A percentile compares a stretch with the other conserved stretches of the same genome.
phyloP scores from a whole-genome alignment of 148 eudicot species.

The Tetragonia tetragonoides region DNA sequence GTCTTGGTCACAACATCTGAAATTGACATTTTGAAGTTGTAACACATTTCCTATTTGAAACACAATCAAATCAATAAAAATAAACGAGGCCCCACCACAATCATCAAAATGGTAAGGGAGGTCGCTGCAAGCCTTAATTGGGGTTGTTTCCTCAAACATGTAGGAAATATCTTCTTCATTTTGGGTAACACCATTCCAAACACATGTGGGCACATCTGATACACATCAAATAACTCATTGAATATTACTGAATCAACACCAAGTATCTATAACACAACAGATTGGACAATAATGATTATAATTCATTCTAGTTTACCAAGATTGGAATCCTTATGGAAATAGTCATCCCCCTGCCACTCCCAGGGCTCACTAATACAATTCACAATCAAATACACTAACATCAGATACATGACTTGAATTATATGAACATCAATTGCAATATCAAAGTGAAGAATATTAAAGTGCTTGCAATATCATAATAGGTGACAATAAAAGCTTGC shows the following conservation, averaged over 20 bases:
- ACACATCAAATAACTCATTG: slow-evolving; percentile 1
- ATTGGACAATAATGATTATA: background rate
- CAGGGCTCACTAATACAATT: slow-evolving; percentile 39
- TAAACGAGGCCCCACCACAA: slow-evolving; percentile 32
- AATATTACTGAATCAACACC: background rate
- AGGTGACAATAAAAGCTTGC: background rate
- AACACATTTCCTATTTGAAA: slow-evolving; percentile 13
- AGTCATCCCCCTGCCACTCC: slow-evolving; percentile 56
- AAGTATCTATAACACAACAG: background rate
- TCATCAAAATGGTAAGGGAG: slow-evolving; percentile 38
- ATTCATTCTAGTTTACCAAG: slow-evolving; percentile 38
- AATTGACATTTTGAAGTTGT: slow-evolving; percentile 7
- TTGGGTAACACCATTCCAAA: slow-evolving; percentile 46
- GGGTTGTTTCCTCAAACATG: slow-evolving; percentile 65
- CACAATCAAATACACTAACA: slow-evolving; percentile 5
- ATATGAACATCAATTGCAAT: slow-evolving; percentile 2
- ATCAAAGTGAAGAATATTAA: background rate
- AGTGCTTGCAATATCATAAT: background rate
- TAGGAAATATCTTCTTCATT: slow-evolving; percentile 53
- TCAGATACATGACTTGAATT: slow-evolving; percentile 7
- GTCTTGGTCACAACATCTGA: slow-evolving; percentile 54
- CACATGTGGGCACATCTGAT: slow-evolving; percentile 44
- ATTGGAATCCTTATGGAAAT: slow-evolving; percentile 37
- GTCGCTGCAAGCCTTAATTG: slow-evolving; percentile 76
- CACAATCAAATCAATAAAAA: background rate